A percentile compares a stretch with the other conserved stretches of the same genome.
Evolutionary conservation across 129 eudicot species (phyloP).

Genomic region (Solidago caesia): DNA sequence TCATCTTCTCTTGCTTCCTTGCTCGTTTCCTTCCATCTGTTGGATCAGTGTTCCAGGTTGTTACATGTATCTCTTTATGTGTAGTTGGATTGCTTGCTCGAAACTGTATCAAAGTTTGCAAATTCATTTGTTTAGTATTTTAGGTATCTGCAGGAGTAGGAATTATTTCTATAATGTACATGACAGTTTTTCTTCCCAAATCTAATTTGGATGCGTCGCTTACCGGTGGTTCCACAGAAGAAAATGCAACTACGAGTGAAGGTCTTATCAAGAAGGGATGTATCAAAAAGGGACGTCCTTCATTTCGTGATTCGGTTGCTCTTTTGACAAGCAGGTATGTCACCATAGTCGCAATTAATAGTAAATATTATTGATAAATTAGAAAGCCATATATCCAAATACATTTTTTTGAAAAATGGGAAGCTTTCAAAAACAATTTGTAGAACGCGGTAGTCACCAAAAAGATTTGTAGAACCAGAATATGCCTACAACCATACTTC

Average conservation of each 20-base stretch:
- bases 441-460: too few relatives aligned
- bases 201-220: conserved; percentile 21
- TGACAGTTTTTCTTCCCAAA: conserved; percentile 62
- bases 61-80: neutral
- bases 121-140: neutral
- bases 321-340: conserved; percentile 53
- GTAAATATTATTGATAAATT: too few relatives aligned
- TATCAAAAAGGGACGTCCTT: conserved; percentile 32
- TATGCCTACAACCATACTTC: too few relatives aligned
- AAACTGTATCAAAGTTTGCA: too few relatives aligned
- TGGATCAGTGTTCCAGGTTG: conserved; percentile 53
- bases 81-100: neutral
- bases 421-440: too few relatives aligned
- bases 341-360: too few relatives aligned
- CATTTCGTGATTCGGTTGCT: conserved; percentile 45
- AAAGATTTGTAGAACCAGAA: too few relatives aligned
- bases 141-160: conserved; percentile 61
- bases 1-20: conserved; percentile 49
- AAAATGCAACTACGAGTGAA: conserved; percentile 17
- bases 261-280: conserved; percentile 36
- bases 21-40: conserved; percentile 64
- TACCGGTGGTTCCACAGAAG: conserved; percentile 14
- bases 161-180: conserved; percentile 52
- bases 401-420: too few relatives aligned
- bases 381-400: neutral